Conservation (phyloP, 768 basidiomycete species). For the Agrocybe chaxingu region DNA sequence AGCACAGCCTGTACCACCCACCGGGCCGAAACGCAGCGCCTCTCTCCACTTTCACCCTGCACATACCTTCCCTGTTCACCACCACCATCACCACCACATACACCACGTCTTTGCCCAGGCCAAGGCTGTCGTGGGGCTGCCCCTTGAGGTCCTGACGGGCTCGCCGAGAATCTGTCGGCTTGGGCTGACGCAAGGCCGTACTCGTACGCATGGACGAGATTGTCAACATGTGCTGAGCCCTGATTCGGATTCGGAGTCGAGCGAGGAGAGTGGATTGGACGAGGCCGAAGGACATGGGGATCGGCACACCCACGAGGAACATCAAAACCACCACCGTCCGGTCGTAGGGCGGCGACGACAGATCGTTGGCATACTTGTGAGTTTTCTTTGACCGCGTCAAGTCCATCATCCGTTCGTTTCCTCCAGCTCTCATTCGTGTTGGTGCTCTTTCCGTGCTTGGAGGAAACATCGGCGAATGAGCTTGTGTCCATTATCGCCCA, state of each 20-base stretch:
- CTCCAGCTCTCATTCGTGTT: not conserved
- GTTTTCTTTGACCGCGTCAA: conserved; percentile 15
- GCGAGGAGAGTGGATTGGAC: not conserved
- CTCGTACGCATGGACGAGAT: conserved; percentile 9
- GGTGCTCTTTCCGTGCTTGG: no score
- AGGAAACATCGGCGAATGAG: no score
- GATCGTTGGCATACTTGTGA: conserved; percentile 70
- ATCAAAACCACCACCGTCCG: conserved; percentile 19
- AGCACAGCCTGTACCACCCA: no score
- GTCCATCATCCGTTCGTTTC: not conserved
- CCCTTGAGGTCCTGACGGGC: conserved; percentile 26
- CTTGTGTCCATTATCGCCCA: no score
- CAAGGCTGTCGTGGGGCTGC: conserved; percentile 13
- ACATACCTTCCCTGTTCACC: not conserved
- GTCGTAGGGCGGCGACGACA: conserved; percentile 56
- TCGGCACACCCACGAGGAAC: conserved; percentile 11
- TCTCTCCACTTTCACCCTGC: conserved; percentile 3
- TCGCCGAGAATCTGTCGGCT: conserved; percentile 27
- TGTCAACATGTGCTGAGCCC: not conserved
- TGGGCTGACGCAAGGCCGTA: conserved; percentile 15
- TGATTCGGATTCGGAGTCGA: no score
- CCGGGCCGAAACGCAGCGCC: not conserved
- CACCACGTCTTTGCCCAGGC: conserved; percentile 8
- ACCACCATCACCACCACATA: conserved; percentile 7
- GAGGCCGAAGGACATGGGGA: not conserved